A percentile compares a stretch with the other conserved stretches of the same genome.
These are phyloP conservation scores for Wilhelminamyces savonicus DNA, from an alignment of 805 yeast species.

Conservation along the genomic window DNA sequence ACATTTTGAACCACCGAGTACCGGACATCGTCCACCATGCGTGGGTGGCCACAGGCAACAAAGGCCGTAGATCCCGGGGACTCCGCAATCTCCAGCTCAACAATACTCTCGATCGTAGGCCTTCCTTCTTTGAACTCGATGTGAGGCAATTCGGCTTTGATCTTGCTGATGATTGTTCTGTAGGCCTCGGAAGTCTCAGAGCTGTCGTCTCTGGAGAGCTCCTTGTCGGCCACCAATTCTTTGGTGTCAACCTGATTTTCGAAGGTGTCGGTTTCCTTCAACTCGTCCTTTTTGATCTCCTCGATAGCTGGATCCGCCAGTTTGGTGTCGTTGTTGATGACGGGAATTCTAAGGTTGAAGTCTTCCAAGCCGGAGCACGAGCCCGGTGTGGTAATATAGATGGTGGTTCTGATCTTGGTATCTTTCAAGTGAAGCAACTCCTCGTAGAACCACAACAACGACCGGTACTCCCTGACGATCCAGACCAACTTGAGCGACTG, in stretches of 20 bases:
- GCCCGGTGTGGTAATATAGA: slow-evolving; percentile 9
- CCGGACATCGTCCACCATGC: slow-evolving; percentile 53
- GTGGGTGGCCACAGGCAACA: slow-evolving; percentile 58
- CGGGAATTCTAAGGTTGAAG: slow-evolving; percentile 1
- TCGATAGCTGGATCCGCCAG: background rate
- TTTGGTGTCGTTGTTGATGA: background rate
- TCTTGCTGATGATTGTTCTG: background rate
- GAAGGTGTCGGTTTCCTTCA: no score
- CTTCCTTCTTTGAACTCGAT: slow-evolving; percentile 22
- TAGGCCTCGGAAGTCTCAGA: no score
- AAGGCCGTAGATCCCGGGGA: slow-evolving; percentile 44
- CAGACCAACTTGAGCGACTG: slow-evolving; percentile 8
- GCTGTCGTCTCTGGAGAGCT: background rate
- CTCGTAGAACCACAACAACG: slow-evolving; percentile 8
- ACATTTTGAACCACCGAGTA: slow-evolving; percentile 38
- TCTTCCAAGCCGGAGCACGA: no score
- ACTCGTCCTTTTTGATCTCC: background rate
- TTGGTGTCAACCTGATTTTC: background rate
- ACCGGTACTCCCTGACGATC: slow-evolving; percentile 9
- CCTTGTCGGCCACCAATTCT: slow-evolving; percentile 1
- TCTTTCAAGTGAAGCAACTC: slow-evolving; percentile 6
- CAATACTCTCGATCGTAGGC: slow-evolving; percentile 39
- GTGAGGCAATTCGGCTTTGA: slow-evolving; percentile 9
- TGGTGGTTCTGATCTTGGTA: slow-evolving; percentile 6
- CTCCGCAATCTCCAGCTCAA: slow-evolving; percentile 28